Base-by-base conservation (phyloP, 176 grass and related monocot species). In the Melocanna baccifera region DNA sequence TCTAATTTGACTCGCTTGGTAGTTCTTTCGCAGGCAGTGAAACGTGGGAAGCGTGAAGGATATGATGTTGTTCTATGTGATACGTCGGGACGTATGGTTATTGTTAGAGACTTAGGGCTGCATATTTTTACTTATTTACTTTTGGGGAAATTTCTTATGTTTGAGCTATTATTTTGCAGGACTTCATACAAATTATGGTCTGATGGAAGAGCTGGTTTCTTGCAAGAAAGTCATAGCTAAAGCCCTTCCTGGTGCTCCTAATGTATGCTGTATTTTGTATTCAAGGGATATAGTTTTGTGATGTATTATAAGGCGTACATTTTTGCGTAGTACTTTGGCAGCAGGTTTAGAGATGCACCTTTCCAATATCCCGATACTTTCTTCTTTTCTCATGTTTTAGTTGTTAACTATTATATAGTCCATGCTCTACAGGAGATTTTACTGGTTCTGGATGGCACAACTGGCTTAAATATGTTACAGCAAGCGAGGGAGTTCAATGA, bases 21-120 rank as follows among this genome's bases (percentile, higher is more conserved):
- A 98, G 96, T 98, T 94, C 93, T 98, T 80, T 96, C 87, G 34
- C 87, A 95, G 93, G 96, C 96, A 88, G 96, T 94, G 28, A 98
- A 93, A 78, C 94, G 85, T 15, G 93, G 91, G 73, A 98, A 95
- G 89, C 85, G 84, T 46, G 86, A 96, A 87, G 86, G 83, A 2
- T 98, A 85, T 92, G 96, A 98, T 84, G 84, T 98, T 20, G 85
- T 98, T 59, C 77, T 98, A 22, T 98, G 96, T 81, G 96, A 98
- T 86, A 98, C 96, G 29, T 98, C 96, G 82, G 96, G 96, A 94
- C 88, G 93, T 98, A 90, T n/a, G 93, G 65, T 73, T 56, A 78
- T 83, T 81, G 7, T 79, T 85, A 36, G 46, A 82, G 7, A 71
- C 45, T 77, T 58, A 5, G 18, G 71, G 9, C 61, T 70, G 30